These are phyloP conservation scores for Populus hybrid DNA, from an alignment of 441 rosid species.

Conservation along the genomic window DNA sequence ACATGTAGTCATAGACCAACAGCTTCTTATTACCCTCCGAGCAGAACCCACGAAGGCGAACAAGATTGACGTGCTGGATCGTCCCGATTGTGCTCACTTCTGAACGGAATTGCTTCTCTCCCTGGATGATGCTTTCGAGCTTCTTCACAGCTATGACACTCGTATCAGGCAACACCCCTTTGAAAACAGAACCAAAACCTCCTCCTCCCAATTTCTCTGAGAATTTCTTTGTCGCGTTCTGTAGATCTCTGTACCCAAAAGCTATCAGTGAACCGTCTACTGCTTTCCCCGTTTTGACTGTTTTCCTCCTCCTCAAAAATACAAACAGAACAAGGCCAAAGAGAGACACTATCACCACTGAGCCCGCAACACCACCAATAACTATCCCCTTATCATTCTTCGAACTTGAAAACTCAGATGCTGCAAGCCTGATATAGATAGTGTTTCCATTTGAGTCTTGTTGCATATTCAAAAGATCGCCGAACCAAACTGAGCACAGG, in stretches of 20 bases:
- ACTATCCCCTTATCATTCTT: conserved; percentile 29
- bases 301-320: conserved; percentile 35
- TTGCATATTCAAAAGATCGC: conserved; percentile 42
- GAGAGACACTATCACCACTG: conserved; percentile 26
- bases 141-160: conserved; percentile 60
- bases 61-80: conserved; percentile 71
- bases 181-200: conserved; percentile 80
- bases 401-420: conserved; percentile 42
- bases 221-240: conserved; percentile 55
- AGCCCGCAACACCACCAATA: conserved; percentile 41
- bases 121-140: conserved; percentile 61
- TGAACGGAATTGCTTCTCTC: conserved; percentile 70
- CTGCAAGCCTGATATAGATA: conserved; percentile 50
- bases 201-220: conserved; percentile 67
- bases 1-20: conserved; percentile 71
- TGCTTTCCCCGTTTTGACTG: conserved; percentile 19
- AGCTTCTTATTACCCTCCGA: conserved; percentile 50
- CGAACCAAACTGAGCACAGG: conserved; percentile 46
- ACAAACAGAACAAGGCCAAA: conserved; percentile 29
- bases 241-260: conserved; percentile 57
- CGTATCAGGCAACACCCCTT: conserved; percentile 54
- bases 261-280: conserved; percentile 61
- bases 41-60: conserved; percentile 70
- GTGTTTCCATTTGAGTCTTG: conserved; percentile 33
- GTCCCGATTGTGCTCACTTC: conserved; percentile 76